A percentile compares a stretch with the other conserved stretches of the same genome.
Conservation (phyloP, 2,329 filamentous ascomycete species). For the Chaetomium strumarium region DNA sequence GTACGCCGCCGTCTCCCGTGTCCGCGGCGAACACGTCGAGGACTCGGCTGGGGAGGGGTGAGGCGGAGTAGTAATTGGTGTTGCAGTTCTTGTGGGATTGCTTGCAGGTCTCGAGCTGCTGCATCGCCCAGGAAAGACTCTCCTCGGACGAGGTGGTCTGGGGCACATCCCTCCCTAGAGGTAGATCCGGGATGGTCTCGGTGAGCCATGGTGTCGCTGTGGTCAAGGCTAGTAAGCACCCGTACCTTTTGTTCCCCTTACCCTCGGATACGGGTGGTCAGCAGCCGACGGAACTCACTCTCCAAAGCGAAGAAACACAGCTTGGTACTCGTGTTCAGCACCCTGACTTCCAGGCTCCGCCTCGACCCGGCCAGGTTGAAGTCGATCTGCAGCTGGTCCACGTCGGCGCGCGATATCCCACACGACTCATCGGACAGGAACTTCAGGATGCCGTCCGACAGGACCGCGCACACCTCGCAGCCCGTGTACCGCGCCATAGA, state of each 20-base stretch:
- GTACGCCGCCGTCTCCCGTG: not conserved
- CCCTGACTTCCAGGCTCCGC: conserved; percentile 8
- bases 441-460: conserved; percentile 7
- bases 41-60: conserved; percentile 11
- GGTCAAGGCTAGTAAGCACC: too few relatives aligned
- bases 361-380: conserved; percentile 8
- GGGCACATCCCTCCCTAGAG: conserved; percentile 3
- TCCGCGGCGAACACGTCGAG: conserved; percentile 2
- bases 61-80: not conserved
- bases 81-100: conserved; percentile 5
- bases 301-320: conserved; percentile 14
- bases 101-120: conserved; percentile 9
- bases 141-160: conserved; percentile 3
- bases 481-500: not conserved
- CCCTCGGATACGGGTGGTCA: not conserved
- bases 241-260: not conserved
- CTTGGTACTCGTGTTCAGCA: conserved; percentile 6
- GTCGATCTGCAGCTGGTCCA: conserved; percentile 8
- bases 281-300: not conserved
- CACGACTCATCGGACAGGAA: not conserved
- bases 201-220: conserved; percentile 7
- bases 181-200: conserved; percentile 14
- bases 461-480: conserved; percentile 8
- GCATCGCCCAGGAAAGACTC: conserved; percentile 11
- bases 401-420: not conserved